Evolutionary conservation across 202 grass and related monocot species (phyloP).

Genomic region (Elaeis oleifera): DNA sequence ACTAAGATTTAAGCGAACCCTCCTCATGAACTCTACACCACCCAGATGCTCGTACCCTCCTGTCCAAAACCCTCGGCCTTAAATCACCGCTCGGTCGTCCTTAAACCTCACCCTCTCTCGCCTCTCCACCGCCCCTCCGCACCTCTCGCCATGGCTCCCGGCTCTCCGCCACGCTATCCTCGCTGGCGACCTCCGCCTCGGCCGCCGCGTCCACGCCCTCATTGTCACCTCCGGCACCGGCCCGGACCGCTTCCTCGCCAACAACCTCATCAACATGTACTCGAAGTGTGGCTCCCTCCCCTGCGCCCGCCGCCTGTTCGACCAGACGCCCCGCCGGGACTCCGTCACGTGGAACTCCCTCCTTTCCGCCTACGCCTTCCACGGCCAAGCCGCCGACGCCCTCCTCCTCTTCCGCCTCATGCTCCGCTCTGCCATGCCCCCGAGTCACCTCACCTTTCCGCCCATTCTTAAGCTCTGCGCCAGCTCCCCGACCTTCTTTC

Average conservation of each 20-base stretch:
- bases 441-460: slow-evolving; percentile 14
- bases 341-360: slow-evolving; percentile 27
- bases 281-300: slow-evolving; percentile 18
- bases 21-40: too few species aligned
- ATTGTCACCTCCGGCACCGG: slow-evolving; percentile 6
- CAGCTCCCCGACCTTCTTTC: slow-evolving; percentile 1
- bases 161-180: slow-evolving; percentile 9
- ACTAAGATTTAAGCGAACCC: too few species aligned
- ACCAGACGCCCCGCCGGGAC: slow-evolving; percentile 5
- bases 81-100: neutral
- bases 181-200: neutral
- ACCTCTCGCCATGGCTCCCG: neutral
- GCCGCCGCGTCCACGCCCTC: slow-evolving; percentile 4
- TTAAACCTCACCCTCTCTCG: neutral
- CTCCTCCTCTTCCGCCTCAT: slow-evolving; percentile 17
- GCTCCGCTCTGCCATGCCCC: slow-evolving; percentile 7
- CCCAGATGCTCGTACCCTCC: too few species aligned
- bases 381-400: neutral
- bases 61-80: neutral
- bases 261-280: slow-evolving; percentile 24
- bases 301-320: slow-evolving; percentile 17
- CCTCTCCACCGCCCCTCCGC: neutral
- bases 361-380: slow-evolving; percentile 18
- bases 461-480: slow-evolving; percentile 24
- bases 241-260: slow-evolving; percentile 14